These are phyloP conservation scores for Sporodiniella umbellata DNA, from an alignment of 371 early-diverging fungal genomes.

Conservation along the genomic window DNA sequence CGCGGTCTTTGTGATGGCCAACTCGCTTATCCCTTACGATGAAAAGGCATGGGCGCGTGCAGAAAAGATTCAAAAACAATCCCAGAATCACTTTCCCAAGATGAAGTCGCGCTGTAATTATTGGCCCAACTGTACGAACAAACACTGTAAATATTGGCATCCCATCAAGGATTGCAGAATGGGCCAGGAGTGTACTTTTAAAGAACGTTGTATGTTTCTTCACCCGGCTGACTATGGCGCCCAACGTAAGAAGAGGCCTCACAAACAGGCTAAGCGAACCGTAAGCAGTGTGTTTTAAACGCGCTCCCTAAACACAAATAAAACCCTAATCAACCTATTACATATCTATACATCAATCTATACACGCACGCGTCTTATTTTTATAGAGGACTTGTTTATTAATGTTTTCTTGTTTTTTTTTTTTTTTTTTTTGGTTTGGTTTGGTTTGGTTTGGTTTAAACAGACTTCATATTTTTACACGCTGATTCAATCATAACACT, in stretches of 20 bases:
- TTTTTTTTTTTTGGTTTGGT: conserved; percentile 11
- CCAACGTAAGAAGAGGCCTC: background rate
- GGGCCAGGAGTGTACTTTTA: conserved; percentile 45
- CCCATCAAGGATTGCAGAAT: conserved; percentile 50
- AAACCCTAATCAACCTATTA: no score
- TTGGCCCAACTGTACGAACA: conserved; percentile 62
- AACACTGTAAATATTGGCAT: conserved; percentile 58
- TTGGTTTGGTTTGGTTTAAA: conserved; percentile 19
- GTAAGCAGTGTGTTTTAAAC: background rate
- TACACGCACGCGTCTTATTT: conserved; percentile 37
- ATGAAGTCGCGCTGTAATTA: conserved; percentile 53
- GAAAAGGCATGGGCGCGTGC: conserved; percentile 29
- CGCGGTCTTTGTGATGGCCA: background rate
- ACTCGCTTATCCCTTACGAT: background rate
- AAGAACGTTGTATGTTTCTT: conserved; percentile 46
- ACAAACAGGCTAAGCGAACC: background rate
- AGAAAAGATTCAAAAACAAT: conserved; percentile 37
- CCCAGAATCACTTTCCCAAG: conserved; percentile 29
- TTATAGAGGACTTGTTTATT: conserved; percentile 7
- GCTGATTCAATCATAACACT: conserved; percentile 8
- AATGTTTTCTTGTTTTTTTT: background rate
- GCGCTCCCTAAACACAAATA: no score
- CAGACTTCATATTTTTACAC: background rate
- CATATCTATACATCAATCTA: conserved; percentile 22
- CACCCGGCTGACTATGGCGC: conserved; percentile 38